Conservation (phyloP, 257 asterid species). For the Przewalskia tangutica region DNA sequence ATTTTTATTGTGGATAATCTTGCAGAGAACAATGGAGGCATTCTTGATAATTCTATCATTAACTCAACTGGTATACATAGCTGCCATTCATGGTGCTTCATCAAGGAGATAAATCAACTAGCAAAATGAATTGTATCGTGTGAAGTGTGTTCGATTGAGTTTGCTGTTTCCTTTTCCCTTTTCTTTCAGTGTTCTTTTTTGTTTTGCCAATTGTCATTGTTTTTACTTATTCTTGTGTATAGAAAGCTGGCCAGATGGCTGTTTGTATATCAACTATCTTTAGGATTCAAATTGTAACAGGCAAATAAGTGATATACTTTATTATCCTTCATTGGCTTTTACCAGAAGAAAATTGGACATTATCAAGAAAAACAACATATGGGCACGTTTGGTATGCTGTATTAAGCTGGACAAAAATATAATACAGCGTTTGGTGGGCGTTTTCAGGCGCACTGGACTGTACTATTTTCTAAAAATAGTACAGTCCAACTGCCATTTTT, state of each 20-base stretch:
- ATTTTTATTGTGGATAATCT: not conserved
- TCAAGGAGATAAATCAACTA: constrained; percentile 30
- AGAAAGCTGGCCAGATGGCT: constrained; percentile 1
- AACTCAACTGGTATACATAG: constrained; percentile 64
- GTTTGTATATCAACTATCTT: not conserved
- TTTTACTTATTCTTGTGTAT: not conserved
- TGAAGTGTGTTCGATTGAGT: constrained; percentile 6
- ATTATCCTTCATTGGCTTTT: not conserved
- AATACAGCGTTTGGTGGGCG: too few species aligned
- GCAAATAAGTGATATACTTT: not conserved
- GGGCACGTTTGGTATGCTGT: too few species aligned
- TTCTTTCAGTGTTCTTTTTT: not conserved
- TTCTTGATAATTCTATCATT: constrained; percentile 64
- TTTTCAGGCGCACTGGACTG: too few species aligned
- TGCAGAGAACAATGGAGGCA: constrained; percentile 91
- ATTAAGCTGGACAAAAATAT: too few species aligned
- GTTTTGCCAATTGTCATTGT: not conserved
- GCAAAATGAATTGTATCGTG: not conserved
- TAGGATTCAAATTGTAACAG: not conserved
- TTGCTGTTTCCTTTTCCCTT: not conserved
- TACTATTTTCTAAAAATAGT: too few species aligned
- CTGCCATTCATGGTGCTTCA: constrained; percentile 58
- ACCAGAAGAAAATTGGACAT: not conserved
- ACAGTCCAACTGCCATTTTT: too few species aligned
- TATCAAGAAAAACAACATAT: not conserved